phyloP scores from a whole-genome alignment of 139 green algal species.

The Axilococcus clingmanii region DNA sequence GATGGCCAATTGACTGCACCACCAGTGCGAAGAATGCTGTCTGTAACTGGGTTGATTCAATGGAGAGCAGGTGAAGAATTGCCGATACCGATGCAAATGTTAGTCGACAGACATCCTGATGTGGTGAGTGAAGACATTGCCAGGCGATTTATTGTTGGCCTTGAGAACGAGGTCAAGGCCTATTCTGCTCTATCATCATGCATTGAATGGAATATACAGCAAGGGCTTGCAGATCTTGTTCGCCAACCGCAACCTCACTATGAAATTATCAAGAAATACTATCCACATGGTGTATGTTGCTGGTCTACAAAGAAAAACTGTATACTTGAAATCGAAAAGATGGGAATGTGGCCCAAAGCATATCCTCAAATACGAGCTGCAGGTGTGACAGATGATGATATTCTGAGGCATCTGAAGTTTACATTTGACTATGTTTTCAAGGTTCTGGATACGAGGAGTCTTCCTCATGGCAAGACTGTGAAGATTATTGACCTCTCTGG shows the following conservation, averaged over 20 bases:
- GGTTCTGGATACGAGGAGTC: conserved; percentile 5
- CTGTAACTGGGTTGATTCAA: background rate
- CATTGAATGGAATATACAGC: background rate
- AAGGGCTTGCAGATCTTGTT: background rate
- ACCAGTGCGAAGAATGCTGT: background rate
- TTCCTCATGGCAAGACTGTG: conserved; percentile 7
- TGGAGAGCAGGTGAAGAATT: background rate
- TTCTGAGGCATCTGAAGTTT: conserved; percentile 20
- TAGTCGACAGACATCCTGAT: background rate
- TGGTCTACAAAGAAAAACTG: conserved; percentile 16
- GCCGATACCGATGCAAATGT: conserved; percentile 1
- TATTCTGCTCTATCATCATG: conserved; percentile 1
- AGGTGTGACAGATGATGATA: conserved; percentile 12
- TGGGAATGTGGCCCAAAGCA: background rate
- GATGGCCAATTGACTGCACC: too few species aligned
- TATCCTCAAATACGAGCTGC: background rate
- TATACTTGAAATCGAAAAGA: conserved; percentile 1
- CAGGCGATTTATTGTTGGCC: conserved; percentile 10
- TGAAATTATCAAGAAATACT: conserved; percentile 11
- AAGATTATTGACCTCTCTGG: conserved; percentile 20
- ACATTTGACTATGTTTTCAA: conserved; percentile 14
- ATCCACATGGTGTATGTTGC: conserved; percentile 15
- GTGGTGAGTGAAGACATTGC: conserved; percentile 11
- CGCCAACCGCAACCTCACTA: background rate
- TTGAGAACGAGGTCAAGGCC: conserved; percentile 7